Evolutionary conservation across 2,329 filamentous ascomycete species (phyloP), one percentile per base, ranked within the genome.

Genomic region (Verticillium nonalfalfae): DNA sequence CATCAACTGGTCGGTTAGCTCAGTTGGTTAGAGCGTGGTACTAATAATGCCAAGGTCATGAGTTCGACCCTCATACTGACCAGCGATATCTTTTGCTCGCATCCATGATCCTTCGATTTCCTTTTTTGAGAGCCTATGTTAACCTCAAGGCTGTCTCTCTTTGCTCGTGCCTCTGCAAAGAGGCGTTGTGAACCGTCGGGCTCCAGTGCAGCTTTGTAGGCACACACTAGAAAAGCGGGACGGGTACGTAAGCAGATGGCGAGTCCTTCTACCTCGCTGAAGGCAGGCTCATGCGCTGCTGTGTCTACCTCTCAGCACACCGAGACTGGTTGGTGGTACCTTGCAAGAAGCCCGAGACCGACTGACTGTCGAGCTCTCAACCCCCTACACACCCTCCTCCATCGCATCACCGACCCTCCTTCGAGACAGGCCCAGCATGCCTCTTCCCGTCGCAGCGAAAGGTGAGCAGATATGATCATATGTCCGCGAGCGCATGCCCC

Each of bases 361-460:
- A 26, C 45, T 31, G 26, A 31, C 5, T 31, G 45, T 52, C 45
- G 45, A 21, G 45, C 45, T 52, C 45, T 52, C 45, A 21, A n/a
- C 10, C 45, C 11, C 18, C 45, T 31, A 52, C 45, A 26, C 45
- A 45, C 39, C 15, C 39, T n/a, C 45, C n/a, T 52, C n/a, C 45
- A 9, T 52, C 35, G 4, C 26, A 36, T 36, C 35, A 40, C 18
- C 45, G 45, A 21, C 9, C 40, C 45, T 52, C 18, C 3, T 31
- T 21, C 45, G 45, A 52, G 45, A 52, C 18, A 52, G 45, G 45
- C 59, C 59, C 38, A 57, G 39, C n/a, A 65, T 65, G 62, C 62
- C 62, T 21, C 36, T 65, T 54, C 64, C 64, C 5, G 54, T 65
- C 31, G 64, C 60, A 45, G 62, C 45, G 21, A 65, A 65, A 62